These are phyloP conservation scores for Vicia villosa DNA, from an alignment of 306 rosid species.

Conservation along the genomic window DNA sequence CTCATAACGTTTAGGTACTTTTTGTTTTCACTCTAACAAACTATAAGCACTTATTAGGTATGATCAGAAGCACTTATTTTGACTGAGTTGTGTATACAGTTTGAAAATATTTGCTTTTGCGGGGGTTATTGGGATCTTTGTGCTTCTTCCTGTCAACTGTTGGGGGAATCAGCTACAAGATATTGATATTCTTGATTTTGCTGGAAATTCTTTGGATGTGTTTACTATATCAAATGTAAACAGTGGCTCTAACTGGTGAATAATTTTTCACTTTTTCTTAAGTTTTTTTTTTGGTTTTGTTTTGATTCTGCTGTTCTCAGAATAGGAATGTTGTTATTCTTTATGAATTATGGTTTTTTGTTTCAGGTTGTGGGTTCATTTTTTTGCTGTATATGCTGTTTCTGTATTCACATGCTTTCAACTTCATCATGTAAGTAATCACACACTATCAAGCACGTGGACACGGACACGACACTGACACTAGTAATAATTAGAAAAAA, in stretches of 20 bases:
- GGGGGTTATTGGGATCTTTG: slow-evolving; percentile 76
- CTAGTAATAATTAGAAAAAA: too few species aligned
- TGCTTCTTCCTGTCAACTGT: slow-evolving; percentile 82
- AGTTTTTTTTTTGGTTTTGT: background rate
- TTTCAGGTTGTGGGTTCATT: slow-evolving; percentile 92
- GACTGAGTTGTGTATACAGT: slow-evolving; percentile 49
- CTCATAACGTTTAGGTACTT: slow-evolving; percentile 71
- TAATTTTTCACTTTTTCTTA: slow-evolving; percentile 22
- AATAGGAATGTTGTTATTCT: slow-evolving; percentile 11
- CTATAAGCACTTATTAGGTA: background rate
- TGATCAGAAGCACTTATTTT: background rate
- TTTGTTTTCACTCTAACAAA: background rate
- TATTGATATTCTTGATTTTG: slow-evolving; percentile 33
- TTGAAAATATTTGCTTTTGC: slow-evolving; percentile 76
- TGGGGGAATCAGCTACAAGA: slow-evolving; percentile 57
- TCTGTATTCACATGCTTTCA: slow-evolving; percentile 72
- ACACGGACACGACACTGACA: too few species aligned
- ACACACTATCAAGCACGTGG: background rate
- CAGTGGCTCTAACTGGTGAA: slow-evolving; percentile 46
- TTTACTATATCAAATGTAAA: slow-evolving; percentile 46
- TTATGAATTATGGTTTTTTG: background rate
- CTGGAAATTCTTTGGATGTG: slow-evolving; percentile 41
- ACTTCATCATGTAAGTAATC: slow-evolving; percentile 72
- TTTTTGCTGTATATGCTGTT: slow-evolving; percentile 77
- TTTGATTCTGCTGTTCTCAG: background rate